phyloP scores from a whole-genome alignment of 495 filamentous ascomycete genomes.

The Amniculicola lignicola region DNA sequence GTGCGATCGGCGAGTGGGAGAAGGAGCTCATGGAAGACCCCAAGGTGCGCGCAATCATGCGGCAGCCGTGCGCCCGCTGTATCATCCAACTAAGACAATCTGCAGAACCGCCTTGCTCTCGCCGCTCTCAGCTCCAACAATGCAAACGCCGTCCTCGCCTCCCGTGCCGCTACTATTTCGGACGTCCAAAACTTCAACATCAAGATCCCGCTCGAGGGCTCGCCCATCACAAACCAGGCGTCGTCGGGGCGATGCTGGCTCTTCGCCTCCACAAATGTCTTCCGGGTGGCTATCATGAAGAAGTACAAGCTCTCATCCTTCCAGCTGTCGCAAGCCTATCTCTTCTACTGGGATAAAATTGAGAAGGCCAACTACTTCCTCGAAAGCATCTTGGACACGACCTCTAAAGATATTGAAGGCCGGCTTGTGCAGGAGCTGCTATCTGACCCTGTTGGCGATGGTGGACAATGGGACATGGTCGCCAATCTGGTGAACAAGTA shows the following conservation, averaged over 20 bases:
- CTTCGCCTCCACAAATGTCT: slow-evolving; percentile 83
- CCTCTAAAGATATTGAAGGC: slow-evolving; percentile 61
- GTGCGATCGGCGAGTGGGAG: slow-evolving; percentile 54
- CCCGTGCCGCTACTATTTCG: slow-evolving; percentile 50
- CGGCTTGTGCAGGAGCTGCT: slow-evolving; percentile 67
- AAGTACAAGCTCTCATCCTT: slow-evolving; percentile 72
- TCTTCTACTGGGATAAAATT: slow-evolving; percentile 95
- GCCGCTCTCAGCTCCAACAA: slow-evolving; percentile 60
- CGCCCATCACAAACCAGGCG: slow-evolving; percentile 80
- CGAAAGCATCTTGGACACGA: slow-evolving; percentile 73
- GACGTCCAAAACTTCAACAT: slow-evolving; percentile 78
- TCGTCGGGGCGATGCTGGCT: slow-evolving; percentile 82
- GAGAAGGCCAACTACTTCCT: slow-evolving; percentile 90
- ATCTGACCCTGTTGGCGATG: slow-evolving; percentile 66
- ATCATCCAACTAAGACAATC: not conserved
- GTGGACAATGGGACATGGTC: slow-evolving; percentile 92
- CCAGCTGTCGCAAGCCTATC: slow-evolving; percentile 79
- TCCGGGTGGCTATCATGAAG: slow-evolving; percentile 79
- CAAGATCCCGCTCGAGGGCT: slow-evolving; percentile 76
- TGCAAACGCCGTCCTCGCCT: slow-evolving; percentile 52
- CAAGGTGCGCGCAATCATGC: slow-evolving; percentile 48
- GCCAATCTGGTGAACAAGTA: slow-evolving; percentile 83
- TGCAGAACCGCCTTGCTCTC: slow-evolving; percentile 64
- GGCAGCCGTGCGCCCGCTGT: not conserved
- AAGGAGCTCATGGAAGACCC: slow-evolving; percentile 59